phyloP scores from a whole-genome alignment of 2,329 filamentous ascomycete species.

The Dactylellina sp. region DNA sequence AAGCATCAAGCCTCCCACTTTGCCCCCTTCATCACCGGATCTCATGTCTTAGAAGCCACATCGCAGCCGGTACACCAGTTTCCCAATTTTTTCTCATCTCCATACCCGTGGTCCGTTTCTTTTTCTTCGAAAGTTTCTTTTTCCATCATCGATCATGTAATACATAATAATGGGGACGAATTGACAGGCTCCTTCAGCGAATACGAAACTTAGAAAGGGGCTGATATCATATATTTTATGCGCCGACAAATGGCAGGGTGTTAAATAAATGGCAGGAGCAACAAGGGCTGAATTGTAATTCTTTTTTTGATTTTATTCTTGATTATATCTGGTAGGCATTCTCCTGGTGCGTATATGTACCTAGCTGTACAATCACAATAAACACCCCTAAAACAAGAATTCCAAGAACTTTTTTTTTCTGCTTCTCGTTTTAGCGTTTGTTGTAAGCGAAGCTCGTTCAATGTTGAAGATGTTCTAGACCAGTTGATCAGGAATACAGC shows the following conservation, averaged over 20 bases:
- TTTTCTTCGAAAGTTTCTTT: conserved; percentile 12
- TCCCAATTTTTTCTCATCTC: conserved; percentile 14
- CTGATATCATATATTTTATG: neutral
- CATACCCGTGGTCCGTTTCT: too few relatives aligned
- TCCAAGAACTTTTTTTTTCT: too few relatives aligned
- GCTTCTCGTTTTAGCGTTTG: neutral
- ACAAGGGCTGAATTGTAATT: conserved; percentile 7
- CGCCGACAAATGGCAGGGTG: neutral
- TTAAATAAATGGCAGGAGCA: neutral
- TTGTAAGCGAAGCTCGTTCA: neutral
- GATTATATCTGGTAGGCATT: neutral
- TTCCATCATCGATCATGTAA: conserved; percentile 21
- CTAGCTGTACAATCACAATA: neutral
- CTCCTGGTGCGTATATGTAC: neutral
- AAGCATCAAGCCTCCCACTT: neutral
- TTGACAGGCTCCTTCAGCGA: conserved; percentile 25
- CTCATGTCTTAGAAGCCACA: conserved; percentile 30
- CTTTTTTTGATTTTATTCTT: neutral
- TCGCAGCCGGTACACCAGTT: conserved; percentile 11
- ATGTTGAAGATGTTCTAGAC: conserved; percentile 7
- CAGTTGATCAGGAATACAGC: neutral
- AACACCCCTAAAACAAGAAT: neutral
- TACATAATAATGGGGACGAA: conserved; percentile 27
- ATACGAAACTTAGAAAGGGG: conserved; percentile 36
- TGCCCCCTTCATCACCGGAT: neutral